These are phyloP conservation scores for Uronychia setigera DNA, from an alignment of 73 alveolate species.

Conservation along the genomic window DNA sequence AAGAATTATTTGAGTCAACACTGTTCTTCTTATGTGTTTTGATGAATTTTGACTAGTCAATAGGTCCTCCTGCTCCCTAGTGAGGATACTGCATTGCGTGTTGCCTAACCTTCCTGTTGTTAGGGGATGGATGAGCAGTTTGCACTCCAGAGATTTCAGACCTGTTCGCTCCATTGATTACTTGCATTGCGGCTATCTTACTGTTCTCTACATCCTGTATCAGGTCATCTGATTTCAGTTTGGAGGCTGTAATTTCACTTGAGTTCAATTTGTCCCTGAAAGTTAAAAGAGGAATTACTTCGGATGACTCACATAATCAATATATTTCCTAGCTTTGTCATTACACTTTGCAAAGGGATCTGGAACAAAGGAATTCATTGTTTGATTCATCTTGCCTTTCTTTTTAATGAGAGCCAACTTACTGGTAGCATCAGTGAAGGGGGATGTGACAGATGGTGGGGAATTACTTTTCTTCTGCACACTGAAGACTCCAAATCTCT, in stretches of 20 bases:
- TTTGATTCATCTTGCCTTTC: background rate
- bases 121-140: background rate
- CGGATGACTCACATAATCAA: background rate
- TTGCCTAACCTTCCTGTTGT: background rate
- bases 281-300: background rate
- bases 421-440: no score
- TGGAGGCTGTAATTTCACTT: background rate
- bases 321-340: background rate
- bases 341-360: background rate
- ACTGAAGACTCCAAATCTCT: slow-evolving; percentile 29
- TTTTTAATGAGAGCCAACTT: background rate
- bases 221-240: background rate
- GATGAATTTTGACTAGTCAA: background rate
- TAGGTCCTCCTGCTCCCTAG: background rate
- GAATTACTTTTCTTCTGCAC: background rate
- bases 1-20: background rate
- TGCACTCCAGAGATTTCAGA: background rate
- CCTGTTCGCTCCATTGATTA: background rate
- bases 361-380: background rate
- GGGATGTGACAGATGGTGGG: no score
- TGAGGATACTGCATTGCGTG: background rate
- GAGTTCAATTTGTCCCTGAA: background rate
- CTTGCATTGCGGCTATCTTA: background rate
- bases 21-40: background rate
- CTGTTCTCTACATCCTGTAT: background rate